Conservation (phyloP, 2,329 filamentous ascomycete species). For the Chrysosphaeria jannelii region DNA sequence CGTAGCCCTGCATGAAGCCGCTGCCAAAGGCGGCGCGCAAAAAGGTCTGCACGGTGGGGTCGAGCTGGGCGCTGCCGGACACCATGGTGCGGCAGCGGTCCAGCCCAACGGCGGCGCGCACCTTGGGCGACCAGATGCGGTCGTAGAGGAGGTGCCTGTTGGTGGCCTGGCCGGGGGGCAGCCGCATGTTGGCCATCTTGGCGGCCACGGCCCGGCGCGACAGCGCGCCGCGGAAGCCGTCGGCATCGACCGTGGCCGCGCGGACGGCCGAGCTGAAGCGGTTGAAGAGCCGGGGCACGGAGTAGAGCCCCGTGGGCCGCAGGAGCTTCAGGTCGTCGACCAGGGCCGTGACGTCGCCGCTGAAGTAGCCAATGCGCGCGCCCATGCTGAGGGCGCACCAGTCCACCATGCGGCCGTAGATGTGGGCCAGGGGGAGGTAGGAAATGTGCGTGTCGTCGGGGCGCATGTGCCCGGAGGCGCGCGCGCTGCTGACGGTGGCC, state of each 20-base stretch:
- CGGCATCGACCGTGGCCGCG: constrained; percentile 44
- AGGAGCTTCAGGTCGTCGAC: constrained; percentile 79
- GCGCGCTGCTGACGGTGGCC: constrained; percentile 31
- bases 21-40: constrained; percentile 57
- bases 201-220: constrained; percentile 51
- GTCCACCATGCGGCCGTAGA: constrained; percentile 67
- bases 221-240: constrained; percentile 52
- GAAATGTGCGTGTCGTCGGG: constrained; percentile 38
- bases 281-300: constrained; percentile 77
- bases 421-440: constrained; percentile 82
- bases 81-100: constrained; percentile 44
- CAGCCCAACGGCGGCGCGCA: constrained; percentile 54
- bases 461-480: constrained; percentile 20
- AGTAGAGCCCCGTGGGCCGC: constrained; percentile 54
- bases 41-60: constrained; percentile 68
- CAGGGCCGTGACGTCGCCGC: constrained; percentile 60
- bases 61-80: constrained; percentile 70
- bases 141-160: constrained; percentile 56
- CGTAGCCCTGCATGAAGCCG: constrained; percentile 64
- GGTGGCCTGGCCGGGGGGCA: constrained; percentile 40
- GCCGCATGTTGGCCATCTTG: constrained; percentile 53
- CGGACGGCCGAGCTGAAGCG: constrained; percentile 65
- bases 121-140: constrained; percentile 73
- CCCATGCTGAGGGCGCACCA: constrained; percentile 44
- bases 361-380: constrained; percentile 65